Evolutionary conservation across 192 early-diverging fungal species (phyloP).

Genomic region (Funneliformis mosseae): DNA sequence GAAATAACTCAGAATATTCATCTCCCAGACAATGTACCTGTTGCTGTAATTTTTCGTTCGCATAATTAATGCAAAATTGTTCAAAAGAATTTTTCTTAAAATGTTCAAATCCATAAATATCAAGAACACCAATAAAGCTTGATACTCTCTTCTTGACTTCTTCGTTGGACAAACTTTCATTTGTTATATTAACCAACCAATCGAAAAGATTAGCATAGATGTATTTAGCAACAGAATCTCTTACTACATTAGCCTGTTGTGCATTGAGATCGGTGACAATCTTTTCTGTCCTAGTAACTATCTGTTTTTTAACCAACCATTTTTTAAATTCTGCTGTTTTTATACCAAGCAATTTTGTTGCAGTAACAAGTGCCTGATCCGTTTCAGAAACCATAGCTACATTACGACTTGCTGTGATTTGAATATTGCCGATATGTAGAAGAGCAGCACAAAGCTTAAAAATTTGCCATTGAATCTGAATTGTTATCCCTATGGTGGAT

Average conservation of each 20-base stretch:
- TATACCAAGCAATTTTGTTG: conserved; percentile 77
- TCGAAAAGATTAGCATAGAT: conserved; percentile 96
- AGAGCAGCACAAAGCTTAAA: conserved; percentile 90
- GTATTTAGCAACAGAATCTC: conserved; percentile 96
- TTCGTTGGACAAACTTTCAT: conserved; percentile 73
- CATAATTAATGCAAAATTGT: conserved; percentile 98
- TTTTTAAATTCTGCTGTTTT: conserved; percentile 82
- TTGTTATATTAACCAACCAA: conserved; percentile 92
- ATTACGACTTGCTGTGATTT: conserved; percentile 71
- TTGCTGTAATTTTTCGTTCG: conserved; percentile 99
- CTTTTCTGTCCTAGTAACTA: conserved; percentile 87
- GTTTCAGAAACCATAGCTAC: conserved; percentile 73
- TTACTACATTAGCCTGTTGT: conserved; percentile 73
- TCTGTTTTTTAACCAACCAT: conserved; percentile 95
- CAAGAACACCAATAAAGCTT: conserved; percentile 95
- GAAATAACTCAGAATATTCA: neutral
- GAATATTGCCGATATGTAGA: conserved; percentile 95
- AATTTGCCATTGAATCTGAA: conserved; percentile 84
- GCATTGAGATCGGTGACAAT: conserved; percentile 79
- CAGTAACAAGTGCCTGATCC: conserved; percentile 71
- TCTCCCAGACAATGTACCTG: conserved; percentile 42
- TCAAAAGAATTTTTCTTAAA: conserved; percentile 99
- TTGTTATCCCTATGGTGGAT: conserved; percentile 81
- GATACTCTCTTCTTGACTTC: conserved; percentile 45
- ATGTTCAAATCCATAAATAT: conserved; percentile 99